Conservation (phyloP, 2,329 filamentous ascomycete species). For the Talaromyces islandicus region DNA sequence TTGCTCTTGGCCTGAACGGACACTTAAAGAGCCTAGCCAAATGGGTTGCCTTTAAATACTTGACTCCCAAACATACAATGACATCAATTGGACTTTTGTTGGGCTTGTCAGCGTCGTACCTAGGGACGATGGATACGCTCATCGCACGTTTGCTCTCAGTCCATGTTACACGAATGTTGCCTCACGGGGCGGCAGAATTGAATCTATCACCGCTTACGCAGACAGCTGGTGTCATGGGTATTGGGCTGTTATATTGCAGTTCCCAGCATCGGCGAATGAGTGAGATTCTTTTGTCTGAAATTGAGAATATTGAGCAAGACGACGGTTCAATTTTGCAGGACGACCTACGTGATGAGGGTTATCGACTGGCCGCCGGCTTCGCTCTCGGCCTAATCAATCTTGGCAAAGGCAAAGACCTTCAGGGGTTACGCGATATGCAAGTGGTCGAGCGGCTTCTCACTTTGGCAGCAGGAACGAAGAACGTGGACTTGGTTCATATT, state of each 20-base stretch:
- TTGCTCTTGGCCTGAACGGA: slow-evolving; percentile 87
- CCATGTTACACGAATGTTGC: slow-evolving; percentile 91
- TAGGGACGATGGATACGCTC: slow-evolving; percentile 95
- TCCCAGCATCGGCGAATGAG: slow-evolving; percentile 98
- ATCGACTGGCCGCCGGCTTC: slow-evolving; percentile 88
- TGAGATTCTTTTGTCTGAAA: slow-evolving; percentile 96
- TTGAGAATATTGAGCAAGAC: slow-evolving; percentile 78
- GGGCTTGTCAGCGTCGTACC: slow-evolving; percentile 84
- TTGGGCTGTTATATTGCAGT: slow-evolving; percentile 87
- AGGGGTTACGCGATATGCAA: slow-evolving; percentile 87
- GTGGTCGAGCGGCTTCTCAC: slow-evolving; percentile 82
- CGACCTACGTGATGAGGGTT: slow-evolving; percentile 85
- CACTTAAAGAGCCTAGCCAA: slow-evolving; percentile 92
- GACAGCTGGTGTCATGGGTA: slow-evolving; percentile 94
- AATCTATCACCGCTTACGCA: slow-evolving; percentile 91
- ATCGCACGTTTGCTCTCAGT: slow-evolving; percentile 91
- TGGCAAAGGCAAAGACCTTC: slow-evolving; percentile 80
- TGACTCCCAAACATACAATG: slow-evolving; percentile 99
- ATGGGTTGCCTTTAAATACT: slow-evolving; percentile 97
- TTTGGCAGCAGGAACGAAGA: slow-evolving; percentile 81
- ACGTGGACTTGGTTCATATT: slow-evolving; percentile 86
- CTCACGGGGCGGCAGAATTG: slow-evolving; percentile 83
- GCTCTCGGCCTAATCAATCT: slow-evolving; percentile 92
- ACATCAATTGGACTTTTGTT: slow-evolving; percentile 93
- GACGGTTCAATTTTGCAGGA: slow-evolving; percentile 65